Base-by-base conservation (phyloP, 2,329 filamentous ascomycete species). In the Seiridium unicorne region DNA sequence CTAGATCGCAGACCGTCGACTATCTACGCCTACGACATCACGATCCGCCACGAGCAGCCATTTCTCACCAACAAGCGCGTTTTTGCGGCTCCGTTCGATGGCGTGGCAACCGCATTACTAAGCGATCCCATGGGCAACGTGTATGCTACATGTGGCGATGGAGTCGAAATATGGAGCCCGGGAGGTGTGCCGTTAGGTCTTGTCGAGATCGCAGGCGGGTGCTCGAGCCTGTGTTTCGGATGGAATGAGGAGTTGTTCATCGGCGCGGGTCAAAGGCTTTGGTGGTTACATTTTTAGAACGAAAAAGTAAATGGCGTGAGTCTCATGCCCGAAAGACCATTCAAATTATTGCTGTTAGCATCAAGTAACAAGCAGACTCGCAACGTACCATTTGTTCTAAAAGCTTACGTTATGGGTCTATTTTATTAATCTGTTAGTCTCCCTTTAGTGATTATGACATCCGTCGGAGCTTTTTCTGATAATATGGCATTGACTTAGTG, bases 11-110 rank as follows among this genome's bases (percentile, higher is more conserved):
- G 74, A 4, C 60, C 70, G 4, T 72, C 72, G 4, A 72, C 72
- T 1, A 77, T 80, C 5, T 84, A 84, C 56, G 79, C 81, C 0
- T 84, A 78, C 57, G 81, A 84, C 65, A 69, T 85, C 5, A 57
- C 74, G 3, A 68, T 59, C 1, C 71, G 73, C 7, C 65, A 69
- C 9, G 73, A 67, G 2, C 70, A 75, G 2, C 74, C 74, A 0
- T 81, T 80, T 56, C 70, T 85, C 9, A 65, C 67, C 1, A 84
- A 84, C 66, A 77, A 76, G 53, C 78, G 81, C 32, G 67, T 84
- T 0, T 86, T 87, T 64, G 79, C 83, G 1, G 81, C 79, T 62
- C 76, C 78, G 0, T 74, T 77, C 40, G 70, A 70, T 0, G 81
- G 81, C 0, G 73, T 79, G 5, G 81, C 84, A 0, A 73, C 65